Evolutionary conservation across 176 grass and related monocot species (phyloP), one percentile per base, ranked within the genome.

Genomic region (Carex pumila): DNA sequence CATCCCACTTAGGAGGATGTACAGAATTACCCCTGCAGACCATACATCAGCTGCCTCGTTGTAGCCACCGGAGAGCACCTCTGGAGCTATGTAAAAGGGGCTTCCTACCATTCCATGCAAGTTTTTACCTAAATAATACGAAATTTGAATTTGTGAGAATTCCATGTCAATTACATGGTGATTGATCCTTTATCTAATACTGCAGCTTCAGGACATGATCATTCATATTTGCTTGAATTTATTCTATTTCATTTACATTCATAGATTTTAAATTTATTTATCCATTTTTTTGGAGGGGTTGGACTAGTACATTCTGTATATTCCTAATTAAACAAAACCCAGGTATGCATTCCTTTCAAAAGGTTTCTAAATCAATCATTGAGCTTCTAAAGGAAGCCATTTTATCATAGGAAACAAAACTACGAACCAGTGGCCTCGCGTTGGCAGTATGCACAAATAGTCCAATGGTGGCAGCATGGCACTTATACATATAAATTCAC

Each of bases 1-100:
- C 58, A 93, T 89, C 49, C 93, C 93, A 32, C 96, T 99, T 11
- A 99, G 83, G 55, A 99, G 92, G 84, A 99, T 99, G 90, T 99
- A 95, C 12, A 99, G 87, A 92, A 99, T 94, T 29, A 99, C 88
- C 36, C 96, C 96, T 0, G 92, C 87, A 29, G 92, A 95, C 96
- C 96, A 99, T 21, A 99, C 89, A 56, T 99, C 96, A 0, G 96
- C 96, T 2, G 91, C 89, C 79, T 99, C 93, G 21, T 92, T 95
- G 84, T 99, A 99, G 14, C 93, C 91, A 49, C 96, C 89, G 3
- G 96, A 79, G 1, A 99, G 91, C 32, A 99, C 96, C 87, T 99
- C 96, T 12, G 96, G 96, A 5, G 96, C 92, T 62, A 95, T 99
- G 83, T 99, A 99, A 71, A 99, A 99, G 1, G 96, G 93, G 65